Percentiles rank a stretch among this genome's conserved stretches.
These are phyloP conservation scores for Rosa persica DNA, from an alignment of 306 rosid species.

Conservation along the genomic window DNA sequence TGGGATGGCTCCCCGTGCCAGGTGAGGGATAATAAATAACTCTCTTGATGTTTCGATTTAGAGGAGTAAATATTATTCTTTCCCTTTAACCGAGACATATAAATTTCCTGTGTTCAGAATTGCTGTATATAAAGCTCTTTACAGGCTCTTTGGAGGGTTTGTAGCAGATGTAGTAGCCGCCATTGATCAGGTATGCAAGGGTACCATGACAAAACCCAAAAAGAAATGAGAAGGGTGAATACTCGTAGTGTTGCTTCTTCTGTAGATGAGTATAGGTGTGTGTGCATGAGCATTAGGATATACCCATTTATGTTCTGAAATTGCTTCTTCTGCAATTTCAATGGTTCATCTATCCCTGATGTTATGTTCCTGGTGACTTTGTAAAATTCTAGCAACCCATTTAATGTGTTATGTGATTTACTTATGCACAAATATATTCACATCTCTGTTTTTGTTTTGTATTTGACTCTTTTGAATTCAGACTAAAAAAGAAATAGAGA, in stretches of 20 bases:
- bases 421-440: neutral
- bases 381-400: neutral
- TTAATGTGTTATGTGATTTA: neutral
- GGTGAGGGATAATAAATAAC: constrained; percentile 54
- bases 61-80: constrained; percentile 26
- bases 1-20: constrained; percentile 99
- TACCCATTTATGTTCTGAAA: neutral
- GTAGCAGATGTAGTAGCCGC: constrained; percentile 99
- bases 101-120: constrained; percentile 56
- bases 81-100: constrained; percentile 25
- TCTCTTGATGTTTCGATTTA: constrained; percentile 20
- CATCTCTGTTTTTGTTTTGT: constrained; percentile 9
- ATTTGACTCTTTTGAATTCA: neutral
- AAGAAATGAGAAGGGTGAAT: constrained; percentile 3
- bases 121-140: constrained; percentile 97
- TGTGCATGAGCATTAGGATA: constrained; percentile 3
- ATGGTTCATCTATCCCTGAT: constrained; percentile 6
- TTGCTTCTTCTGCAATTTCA: neutral
- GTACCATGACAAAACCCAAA: constrained; percentile 15
- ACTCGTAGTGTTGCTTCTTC: constrained; percentile 1
- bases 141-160: constrained; percentile 94
- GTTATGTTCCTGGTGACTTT: neutral
- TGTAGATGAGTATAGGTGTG: neutral
- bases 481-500: neutral
- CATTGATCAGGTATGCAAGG: constrained; percentile 79